These are phyloP conservation scores for Xylaria sp. DNA, from an alignment of 495 filamentous ascomycete genomes.

Conservation along the genomic window DNA sequence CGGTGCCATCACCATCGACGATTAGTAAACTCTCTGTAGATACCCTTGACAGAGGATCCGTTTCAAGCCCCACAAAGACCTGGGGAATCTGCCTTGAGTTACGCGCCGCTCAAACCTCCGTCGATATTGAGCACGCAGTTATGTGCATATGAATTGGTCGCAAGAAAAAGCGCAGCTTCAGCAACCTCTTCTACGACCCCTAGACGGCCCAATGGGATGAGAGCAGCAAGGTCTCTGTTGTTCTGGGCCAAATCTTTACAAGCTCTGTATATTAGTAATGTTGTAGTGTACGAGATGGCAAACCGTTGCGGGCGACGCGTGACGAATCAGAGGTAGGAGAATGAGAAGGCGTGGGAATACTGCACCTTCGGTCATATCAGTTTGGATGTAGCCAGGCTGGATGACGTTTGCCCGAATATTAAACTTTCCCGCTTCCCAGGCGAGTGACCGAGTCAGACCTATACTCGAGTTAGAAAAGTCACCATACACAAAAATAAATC, in stretches of 20 bases:
- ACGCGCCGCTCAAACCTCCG: conserved; percentile 77
- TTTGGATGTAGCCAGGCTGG: conserved; percentile 83
- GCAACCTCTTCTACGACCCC: conserved; percentile 75
- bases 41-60: not conserved
- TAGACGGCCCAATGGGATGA: conserved; percentile 74
- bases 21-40: conserved; percentile 41
- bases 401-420: conserved; percentile 79
- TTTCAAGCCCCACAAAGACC: not conserved
- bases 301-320: conserved; percentile 18
- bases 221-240: conserved; percentile 32
- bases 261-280: conserved; percentile 42
- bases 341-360: conserved; percentile 28
- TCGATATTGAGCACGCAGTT: conserved; percentile 89
- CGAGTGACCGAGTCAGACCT: conserved; percentile 73
- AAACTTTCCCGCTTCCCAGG: conserved; percentile 64
- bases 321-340: conserved; percentile 24
- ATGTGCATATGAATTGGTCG: conserved; percentile 78
- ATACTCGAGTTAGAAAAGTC: conserved; percentile 27
- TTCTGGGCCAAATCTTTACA: conserved; percentile 40
- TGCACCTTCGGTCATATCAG: conserved; percentile 76
- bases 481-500: not conserved
- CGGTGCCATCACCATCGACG: conserved; percentile 79
- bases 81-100: conserved; percentile 23
- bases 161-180: conserved; percentile 81
- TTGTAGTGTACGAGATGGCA: conserved; percentile 29